Base-by-base conservation (phyloP, 2,329 filamentous ascomycete genomes). In the Nemania sp. region DNA sequence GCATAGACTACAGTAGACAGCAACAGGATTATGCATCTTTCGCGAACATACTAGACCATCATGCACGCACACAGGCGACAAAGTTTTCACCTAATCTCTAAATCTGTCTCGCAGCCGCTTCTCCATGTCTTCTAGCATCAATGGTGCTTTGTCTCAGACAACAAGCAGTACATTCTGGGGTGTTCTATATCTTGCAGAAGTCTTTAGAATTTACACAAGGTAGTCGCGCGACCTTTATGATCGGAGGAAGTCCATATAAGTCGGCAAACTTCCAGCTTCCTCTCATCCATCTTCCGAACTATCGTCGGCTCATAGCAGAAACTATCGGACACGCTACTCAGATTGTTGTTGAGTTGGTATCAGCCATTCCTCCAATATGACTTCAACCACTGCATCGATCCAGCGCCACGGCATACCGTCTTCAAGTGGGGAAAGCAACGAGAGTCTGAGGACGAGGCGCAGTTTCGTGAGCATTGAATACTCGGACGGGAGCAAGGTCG, bases 71-170 rank as follows among this genome's bases (percentile, higher is more conserved):
- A n/a, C 4, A 24, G 11, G 14, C 7, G 12, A 53, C 22, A 53
- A 53, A 56, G 36, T 41, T 40, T 7, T 14, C 9, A 30, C 34
- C 11, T 34, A 17, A 51, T n/a, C n/a, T n/a, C n/a, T n/a, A 14
- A 40, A 9, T 41, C 47, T 56, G 56, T 56, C 52, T 58, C 43
- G 44, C 55, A 47, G 52, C 52, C 34, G 40, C 52, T 49, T 46
- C 30, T 20, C 26, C 30, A 19, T 2, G 17, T 6, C 30, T 4
- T 22, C 23, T 5, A 17, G 11, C 17, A 19, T 49, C 22, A 55
- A 52, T 46, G 48, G 51, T 22, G 34, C 30, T 39, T 45, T 58
- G 56, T 58, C 48, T 56, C 23, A 45, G 40, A 49, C 43, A 3
- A 36, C 33, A 20, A 37, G 23, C 40, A n/a, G 3, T 30, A 34